Evolutionary conservation across 306 rosid genomes (phyloP), one percentile per base, ranked within the genome.

Genomic region (Hippophae tibetana): DNA sequence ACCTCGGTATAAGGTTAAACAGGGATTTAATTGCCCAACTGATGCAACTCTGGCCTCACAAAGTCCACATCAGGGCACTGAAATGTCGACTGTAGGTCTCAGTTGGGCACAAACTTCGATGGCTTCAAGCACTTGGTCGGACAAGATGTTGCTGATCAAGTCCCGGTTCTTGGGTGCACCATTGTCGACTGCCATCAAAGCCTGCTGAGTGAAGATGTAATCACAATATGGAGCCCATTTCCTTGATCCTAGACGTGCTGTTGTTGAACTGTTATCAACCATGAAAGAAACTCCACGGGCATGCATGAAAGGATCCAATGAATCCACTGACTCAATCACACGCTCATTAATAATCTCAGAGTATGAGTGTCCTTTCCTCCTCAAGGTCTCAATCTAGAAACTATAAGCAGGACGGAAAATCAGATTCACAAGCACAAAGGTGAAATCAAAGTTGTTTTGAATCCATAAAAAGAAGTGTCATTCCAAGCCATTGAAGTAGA

Each of bases 281-380:
- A 92, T 92, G 82, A 92, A 92, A 10, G 99, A 75, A 63, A 92
- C 95, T 57, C 99, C 99, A n/a, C 99, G 95, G 13, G 99, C 99
- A 64, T 92, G 99, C 99, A 92, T 92, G 75, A 92, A 92, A 43
- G 97, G 99, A 60, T 88, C 88, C 85, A 92, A 64, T 49, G 99
- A 92, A 67, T 92, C 99, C 52, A 92, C 99, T 0, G 99, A 70
- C 70, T 92, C 99, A 0, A 92, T 92, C 74, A 92, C 95, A 60
- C 99, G 88, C 78, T 92, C 99, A 12, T 92, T 92, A 43, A 92
- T 88, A 71, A 92, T 92, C 79, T 92, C 99, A 0, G 97, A 88
- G 79, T 92, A 92, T 1, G 99, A 88, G 73, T 92, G 99, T 13
- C 99, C 97, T 54, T 92, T 92, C 81, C 82, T 88, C 93, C 96